Evolutionary conservation across 306 rosid species (phyloP), one percentile per base, ranked within the genome.

Genomic region (Cucumis melo): DNA sequence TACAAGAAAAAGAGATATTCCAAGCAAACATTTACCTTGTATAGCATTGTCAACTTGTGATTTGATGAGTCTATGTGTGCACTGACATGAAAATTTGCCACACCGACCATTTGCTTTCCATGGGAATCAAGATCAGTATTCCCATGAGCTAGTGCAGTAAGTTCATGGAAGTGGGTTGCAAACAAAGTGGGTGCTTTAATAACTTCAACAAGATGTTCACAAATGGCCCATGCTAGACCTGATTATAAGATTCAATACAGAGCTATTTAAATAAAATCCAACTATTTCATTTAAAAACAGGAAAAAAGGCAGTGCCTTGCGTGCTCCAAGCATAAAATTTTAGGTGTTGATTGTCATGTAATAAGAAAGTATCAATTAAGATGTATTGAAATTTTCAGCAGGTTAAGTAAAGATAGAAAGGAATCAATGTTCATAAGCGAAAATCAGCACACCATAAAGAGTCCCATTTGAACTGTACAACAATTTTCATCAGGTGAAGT

Each of bases 211-310:
- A 94, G 86, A 87, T 92, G 96, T 90, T 90, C 97, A 59, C 97
- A 94, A 51, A 94, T 92, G 80, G 96, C 96, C 99, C 99, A 94
- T 80, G 99, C 98, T 53, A 94, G 83, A 83, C 97, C 98, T 94
- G 91, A 79, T 39, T 76, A 83, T 77, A 83, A 83, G 77, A 58
- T 17, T 50, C 84, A 48, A 71, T 70, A 67, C 8, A 42, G 29
- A 42, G 20, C 19, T 8, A 68, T 68, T 68, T 42, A n/a, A 68
- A 68, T 44, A 13, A 20, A 68, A 42, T 42, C 36, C 34, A 42
- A 68, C 75, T 71, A 27, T 73, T 73, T 73, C 77, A 19, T 48
- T 11, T 51, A 51, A 23, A 51, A 48, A 62, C 62, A 51, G 13
- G n/a, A 2, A 72, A 13, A 10, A 42, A 41, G 20, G 36, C 74